Evolutionary conservation across 192 early-diverging fungal species (phyloP), one percentile per base, ranked within the genome.

Genomic region (Linnemannia hyalina): DNA sequence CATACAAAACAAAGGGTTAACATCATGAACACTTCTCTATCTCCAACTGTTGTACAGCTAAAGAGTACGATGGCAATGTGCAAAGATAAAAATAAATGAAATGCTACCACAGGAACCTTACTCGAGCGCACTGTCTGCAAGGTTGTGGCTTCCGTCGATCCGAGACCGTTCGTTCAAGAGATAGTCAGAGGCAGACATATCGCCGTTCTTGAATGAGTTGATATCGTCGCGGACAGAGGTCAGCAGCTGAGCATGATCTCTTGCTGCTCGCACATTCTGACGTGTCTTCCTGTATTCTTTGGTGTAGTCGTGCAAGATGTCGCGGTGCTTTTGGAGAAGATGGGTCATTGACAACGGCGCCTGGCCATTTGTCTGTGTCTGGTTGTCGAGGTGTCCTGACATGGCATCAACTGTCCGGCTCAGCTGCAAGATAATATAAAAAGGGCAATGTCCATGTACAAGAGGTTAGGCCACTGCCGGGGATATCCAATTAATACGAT

Each of bases 71-170:
- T 22, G n/a, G 68, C n/a, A 29, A 16, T 26, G 10, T 38, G 44
- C 2, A 73, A 40, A 15, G 70, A 13, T 52, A 52, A 32, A 49
- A 68, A 11, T 1, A 49, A 4, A 20, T 49, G 49, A 6, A 46
- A 54, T 40, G 26, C 23, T 18, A 41, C 29, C 47, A 29, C 40
- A 63, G n/a, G 54, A 16, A 29, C 83, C 90, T 81, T 95, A 95
- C 94, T 97, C 94, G 41, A 97, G 89, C 36, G 96, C 91, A 82
- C 90, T 94, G 81, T 96, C 95, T 10, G 94, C 94, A 89, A 96
- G 91, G 22, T 88, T 89, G 90, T 96, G 95, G 15, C 95, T 92
- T 29, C 85, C 88, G 40, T 97, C 95, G 70, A 97, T 95, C 74
- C 91, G 77, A 60, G 88, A 85, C 70, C 96, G 90, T 69, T 97